A percentile compares a stretch with the other conserved stretches of the same genome.
Evolutionary conservation across 176 grass and related monocot genomes (phyloP).

Genomic region (Oryza rufipogon): DNA sequence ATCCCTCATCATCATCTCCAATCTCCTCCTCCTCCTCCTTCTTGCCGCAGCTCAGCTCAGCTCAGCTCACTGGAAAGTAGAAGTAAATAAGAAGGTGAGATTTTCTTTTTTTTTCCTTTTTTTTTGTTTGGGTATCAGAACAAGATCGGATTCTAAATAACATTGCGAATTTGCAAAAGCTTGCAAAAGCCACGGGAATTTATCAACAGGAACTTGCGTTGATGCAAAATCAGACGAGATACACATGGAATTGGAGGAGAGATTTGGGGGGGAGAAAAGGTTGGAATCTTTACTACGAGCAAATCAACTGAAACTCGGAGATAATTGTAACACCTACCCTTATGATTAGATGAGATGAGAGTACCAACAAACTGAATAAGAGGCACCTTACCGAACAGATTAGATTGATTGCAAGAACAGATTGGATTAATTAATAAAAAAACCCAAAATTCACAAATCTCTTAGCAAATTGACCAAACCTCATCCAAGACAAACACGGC

Average conservation of each 20-base stretch:
- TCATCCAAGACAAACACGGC: background rate
- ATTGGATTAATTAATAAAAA: background rate
- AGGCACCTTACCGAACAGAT: background rate
- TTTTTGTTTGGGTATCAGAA: conserved; percentile 12
- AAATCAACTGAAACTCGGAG: background rate
- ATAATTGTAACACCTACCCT: background rate
- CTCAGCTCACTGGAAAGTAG: conserved; percentile 31
- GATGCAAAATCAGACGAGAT: conserved; percentile 32
- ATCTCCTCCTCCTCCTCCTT: too few species aligned
- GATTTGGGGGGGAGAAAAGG: background rate
- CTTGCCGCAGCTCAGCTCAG: background rate
- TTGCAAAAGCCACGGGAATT: background rate
- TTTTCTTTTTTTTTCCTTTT: background rate
- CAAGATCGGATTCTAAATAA: conserved; percentile 26
- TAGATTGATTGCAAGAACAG: conserved; percentile 37
- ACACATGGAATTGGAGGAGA: conserved; percentile 1
- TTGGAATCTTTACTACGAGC: conserved; percentile 32
- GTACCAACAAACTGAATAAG: background rate
- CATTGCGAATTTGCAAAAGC: conserved; percentile 1
- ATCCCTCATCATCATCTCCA: conserved; percentile 71
- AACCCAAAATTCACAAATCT: background rate
- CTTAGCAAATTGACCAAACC: background rate
- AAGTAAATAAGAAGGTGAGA: conserved; percentile 3
- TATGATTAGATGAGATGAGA: background rate
- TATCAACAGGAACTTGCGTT: background rate